Base-by-base conservation (phyloP, 805 yeast species). In the Hanseniaspora osmophila region DNA sequence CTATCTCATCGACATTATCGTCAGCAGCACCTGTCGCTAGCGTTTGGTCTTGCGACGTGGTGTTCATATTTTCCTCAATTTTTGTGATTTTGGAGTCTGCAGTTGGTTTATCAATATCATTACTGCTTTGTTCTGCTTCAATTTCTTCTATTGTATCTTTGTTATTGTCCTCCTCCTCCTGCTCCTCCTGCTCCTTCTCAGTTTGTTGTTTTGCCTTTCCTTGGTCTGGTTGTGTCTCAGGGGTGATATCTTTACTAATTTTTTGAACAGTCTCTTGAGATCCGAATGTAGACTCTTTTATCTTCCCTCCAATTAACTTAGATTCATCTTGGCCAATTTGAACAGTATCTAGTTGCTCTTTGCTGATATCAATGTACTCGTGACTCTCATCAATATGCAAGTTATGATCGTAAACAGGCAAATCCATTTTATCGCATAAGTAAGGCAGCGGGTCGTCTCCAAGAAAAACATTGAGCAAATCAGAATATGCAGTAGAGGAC, bases 361-460 rank as follows among this genome's bases (percentile, higher is more conserved):
- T 40, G 13, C 37, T 45, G 13, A 30, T 40, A 10, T 30, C 22
- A 16, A 38, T 38, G 6, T 18, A 38, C 30, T 43, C 48, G 32
- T 30, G 15, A 12, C 38, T 35, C 40, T 46, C 48, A 22, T 38
- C 41, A 43, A 46, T 40, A 27, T 44, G 48, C 40, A 80, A 60
- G 30, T 78, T 75, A 54, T 81, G 87, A 54, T 84, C 84, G 55
- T 84, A 84, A 27, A 64, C 69, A 1, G 86, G 81, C 32, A 87
- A 66, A 19, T 77, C 74, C 61, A 88, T 60, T 42, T 76, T 74
- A 18, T 74, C 76, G 33, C 84, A 84, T 17, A 77, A 66, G 37
- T 81, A 62, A 46, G 77, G 77, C 40, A 69, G 69, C 51, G 94
- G 83, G 58, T 85, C 90, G 57, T 90, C 97, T 4, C 96, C 96